Percentiles rank a stretch among this genome's conserved stretches.
Conservation (phyloP, 768 basidiomycete genomes). For the Termitomyces heimii region DNA sequence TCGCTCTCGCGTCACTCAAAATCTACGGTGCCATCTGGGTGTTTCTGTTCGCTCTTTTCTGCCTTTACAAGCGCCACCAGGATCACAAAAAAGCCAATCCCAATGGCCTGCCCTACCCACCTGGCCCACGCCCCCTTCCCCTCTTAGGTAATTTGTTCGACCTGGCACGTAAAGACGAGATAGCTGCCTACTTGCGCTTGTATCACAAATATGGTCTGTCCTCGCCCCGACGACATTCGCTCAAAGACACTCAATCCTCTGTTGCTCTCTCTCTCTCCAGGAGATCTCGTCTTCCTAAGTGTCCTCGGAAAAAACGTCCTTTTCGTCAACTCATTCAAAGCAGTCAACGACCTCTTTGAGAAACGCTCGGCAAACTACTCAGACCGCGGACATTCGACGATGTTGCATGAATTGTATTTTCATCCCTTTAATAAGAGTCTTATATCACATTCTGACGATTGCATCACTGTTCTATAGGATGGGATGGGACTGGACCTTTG, state of each 20-base stretch:
- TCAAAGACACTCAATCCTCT: not conserved
- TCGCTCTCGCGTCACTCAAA: not conserved
- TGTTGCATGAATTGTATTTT: slow-evolving; percentile 45
- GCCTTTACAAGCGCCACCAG: slow-evolving; percentile 5
- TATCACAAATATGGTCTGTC: slow-evolving; percentile 34
- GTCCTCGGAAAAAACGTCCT: slow-evolving; percentile 44
- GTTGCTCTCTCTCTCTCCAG: slow-evolving; percentile 20
- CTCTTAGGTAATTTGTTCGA: slow-evolving; percentile 49
- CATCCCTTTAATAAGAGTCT: not conserved
- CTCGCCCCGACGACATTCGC: not conserved
- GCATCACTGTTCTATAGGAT: slow-evolving; percentile 16
- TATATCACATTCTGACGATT: not conserved
- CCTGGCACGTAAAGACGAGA: slow-evolving; percentile 32
- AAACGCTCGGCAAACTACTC: slow-evolving; percentile 53
- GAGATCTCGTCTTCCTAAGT: slow-evolving; percentile 48
- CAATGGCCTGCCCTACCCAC: slow-evolving; percentile 35
- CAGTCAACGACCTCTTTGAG: slow-evolving; percentile 48
- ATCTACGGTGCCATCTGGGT: slow-evolving; percentile 4
- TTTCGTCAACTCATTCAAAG: slow-evolving; percentile 36
- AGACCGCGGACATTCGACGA: slow-evolving; percentile 38
- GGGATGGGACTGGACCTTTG: slow-evolving; percentile 47
- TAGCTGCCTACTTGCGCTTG: slow-evolving; percentile 33
- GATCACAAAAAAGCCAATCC: slow-evolving; percentile 9
- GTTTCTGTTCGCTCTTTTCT: slow-evolving; percentile 1
- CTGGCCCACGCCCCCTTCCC: slow-evolving; percentile 49